Evolutionary conservation across 148 eudicot species (phyloP), one percentile per base, ranked within the genome.

Genomic region (Rheum nobile): DNA sequence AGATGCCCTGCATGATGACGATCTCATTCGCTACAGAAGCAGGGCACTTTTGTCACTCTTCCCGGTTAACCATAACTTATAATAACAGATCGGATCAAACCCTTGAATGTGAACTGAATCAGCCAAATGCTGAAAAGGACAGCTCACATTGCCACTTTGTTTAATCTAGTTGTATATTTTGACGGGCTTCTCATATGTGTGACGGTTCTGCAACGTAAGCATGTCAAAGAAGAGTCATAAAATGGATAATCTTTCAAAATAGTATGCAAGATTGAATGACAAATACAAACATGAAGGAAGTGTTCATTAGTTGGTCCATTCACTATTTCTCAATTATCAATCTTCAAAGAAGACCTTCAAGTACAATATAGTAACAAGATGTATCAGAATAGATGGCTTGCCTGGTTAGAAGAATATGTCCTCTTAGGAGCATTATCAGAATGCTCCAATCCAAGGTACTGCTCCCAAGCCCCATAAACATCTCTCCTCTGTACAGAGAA

Each of bases 391-490:
- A 38, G 8, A 43, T 13, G n/a, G 22, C 72, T 31, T 41, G 77
- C 97, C 93, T 90, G 98, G 81, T 85, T 88, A 41, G 90, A 83
- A 1, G 85, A 77, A 81, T 86, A 83, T 28, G 89, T 78, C 81
- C 90, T 84, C 80, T 87, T 93, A 19, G 98, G 96, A 80, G 94
- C 76, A 82, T 80, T 87, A 80, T 93, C 96, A 73, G 94, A 72
- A 78, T 93, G 98, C 75, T 93, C 98, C 81, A 93, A 71, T 46
- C 98, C 98, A 75, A 92, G 91, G 83, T 93, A 93, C 76, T 90
- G 96, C 78, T 93, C 98, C 98, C 96, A 93, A 77, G 92, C 96
- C 77, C 96, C 96, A 85, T 93, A 90, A 52, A 90, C 93, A 80
- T 93, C 98, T 79, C 96, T 83, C 82, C 85, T 90, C 98, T 93